These are phyloP conservation scores for Boletus mariae DNA, from an alignment of 1,284 basidiomycete species.

Conservation along the genomic window DNA sequence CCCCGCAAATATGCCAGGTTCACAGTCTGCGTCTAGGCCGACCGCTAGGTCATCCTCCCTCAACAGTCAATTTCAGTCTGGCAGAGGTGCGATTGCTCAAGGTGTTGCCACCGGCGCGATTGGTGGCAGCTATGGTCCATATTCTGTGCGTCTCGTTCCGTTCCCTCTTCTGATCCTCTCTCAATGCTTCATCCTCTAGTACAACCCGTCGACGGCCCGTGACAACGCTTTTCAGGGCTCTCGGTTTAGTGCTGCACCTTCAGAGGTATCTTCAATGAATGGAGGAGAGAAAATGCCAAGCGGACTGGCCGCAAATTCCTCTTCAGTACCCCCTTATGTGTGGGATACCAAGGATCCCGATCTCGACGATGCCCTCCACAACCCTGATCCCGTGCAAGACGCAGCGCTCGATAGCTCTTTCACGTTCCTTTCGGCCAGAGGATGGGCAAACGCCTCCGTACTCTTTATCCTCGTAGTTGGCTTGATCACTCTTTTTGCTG, in stretches of 20 bases:
- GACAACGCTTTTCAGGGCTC: conserved; percentile 44
- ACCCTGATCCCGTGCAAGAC: conserved; percentile 66
- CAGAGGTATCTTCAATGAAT: conserved; percentile 50
- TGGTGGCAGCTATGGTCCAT: conserved; percentile 74
- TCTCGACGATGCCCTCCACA: conserved; percentile 73
- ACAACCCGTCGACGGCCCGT: conserved; percentile 49
- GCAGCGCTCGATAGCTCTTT: conserved; percentile 54
- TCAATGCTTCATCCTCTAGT: conserved; percentile 38
- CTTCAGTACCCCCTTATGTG: conserved; percentile 58
- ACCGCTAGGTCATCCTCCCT: conserved; percentile 30
- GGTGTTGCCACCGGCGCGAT: conserved; percentile 71
- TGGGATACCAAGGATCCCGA: conserved; percentile 75
- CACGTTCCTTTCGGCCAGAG: conserved; percentile 63
- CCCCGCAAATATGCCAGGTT: conserved; percentile 32
- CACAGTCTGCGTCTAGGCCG: conserved; percentile 30
- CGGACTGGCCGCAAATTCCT: conserved; percentile 28
- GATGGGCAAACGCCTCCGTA: conserved; percentile 67
- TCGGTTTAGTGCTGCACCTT: conserved; percentile 60
- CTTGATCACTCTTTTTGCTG: conserved; percentile 67
- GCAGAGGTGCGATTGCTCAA: conserved; percentile 56
- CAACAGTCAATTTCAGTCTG: conserved; percentile 34
- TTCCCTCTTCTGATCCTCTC: conserved; percentile 1
- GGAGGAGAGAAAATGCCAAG: conserved; percentile 38
- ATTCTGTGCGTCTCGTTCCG: conserved; percentile 53
- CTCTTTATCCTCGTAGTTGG: conserved; percentile 58